These are phyloP conservation scores for Bremia lactucae DNA, from an alignment of 352 stramenopile genomes.

Conservation along the genomic window DNA sequence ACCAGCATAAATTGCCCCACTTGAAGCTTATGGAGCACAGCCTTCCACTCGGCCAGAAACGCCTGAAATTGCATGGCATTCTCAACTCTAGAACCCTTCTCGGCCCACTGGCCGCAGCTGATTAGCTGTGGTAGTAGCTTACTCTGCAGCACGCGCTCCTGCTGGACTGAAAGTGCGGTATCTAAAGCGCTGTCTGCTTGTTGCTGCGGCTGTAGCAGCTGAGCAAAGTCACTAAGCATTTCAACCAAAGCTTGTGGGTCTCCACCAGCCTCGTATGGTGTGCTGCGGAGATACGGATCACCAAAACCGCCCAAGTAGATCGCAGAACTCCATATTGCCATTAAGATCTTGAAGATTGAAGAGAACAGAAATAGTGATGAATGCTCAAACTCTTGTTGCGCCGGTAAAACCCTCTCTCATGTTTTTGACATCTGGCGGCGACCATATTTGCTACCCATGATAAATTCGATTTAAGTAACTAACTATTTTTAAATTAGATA, in stretches of 20 bases:
- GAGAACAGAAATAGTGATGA: too few relatives aligned
- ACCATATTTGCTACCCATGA: too few relatives aligned
- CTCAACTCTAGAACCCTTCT: slow-evolving; percentile 45
- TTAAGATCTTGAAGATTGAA: slow-evolving; percentile 8
- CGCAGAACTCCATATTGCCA: slow-evolving; percentile 49
- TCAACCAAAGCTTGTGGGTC: slow-evolving; percentile 52
- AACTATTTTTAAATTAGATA: too few relatives aligned
- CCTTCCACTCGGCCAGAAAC: slow-evolving; percentile 64
- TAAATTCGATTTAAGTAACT: too few relatives aligned
- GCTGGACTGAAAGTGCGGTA: slow-evolving; percentile 28
- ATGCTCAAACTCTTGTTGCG: too few relatives aligned
- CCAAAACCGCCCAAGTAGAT: slow-evolving; percentile 68
- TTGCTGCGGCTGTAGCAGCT: slow-evolving; percentile 28
- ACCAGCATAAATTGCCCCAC: slow-evolving; percentile 41
- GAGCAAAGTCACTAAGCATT: slow-evolving; percentile 28
- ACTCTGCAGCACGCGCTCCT: slow-evolving; percentile 40
- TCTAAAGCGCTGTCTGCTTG: slow-evolving; percentile 11
- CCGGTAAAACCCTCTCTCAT: too few relatives aligned
- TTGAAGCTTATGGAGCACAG: slow-evolving; percentile 32
- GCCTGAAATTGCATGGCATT: slow-evolving; percentile 53
- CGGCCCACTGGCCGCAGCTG: slow-evolving; percentile 38
- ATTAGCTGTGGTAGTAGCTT: slow-evolving; percentile 43
- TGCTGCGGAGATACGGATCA: slow-evolving; percentile 68
- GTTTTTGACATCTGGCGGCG: too few relatives aligned
- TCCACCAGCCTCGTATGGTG: slow-evolving; percentile 65